These are phyloP conservation scores for Citrus cavaleriei DNA, from an alignment of 345 rosid genomes.

Conservation along the genomic window DNA sequence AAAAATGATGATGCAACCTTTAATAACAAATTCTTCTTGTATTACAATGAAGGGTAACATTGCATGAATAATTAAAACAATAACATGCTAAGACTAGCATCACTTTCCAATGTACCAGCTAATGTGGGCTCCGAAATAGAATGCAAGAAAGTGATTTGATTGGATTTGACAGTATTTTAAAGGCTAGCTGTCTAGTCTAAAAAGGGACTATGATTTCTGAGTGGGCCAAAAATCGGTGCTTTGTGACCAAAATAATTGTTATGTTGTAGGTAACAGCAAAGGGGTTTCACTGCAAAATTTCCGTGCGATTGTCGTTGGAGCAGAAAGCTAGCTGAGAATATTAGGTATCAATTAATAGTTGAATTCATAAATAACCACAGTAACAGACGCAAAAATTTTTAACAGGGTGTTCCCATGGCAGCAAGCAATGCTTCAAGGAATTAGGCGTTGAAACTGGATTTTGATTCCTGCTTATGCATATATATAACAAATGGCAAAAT, in stretches of 20 bases:
- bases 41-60: neutral
- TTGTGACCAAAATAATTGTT: neutral
- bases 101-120: constrained; percentile 3
- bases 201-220: neutral
- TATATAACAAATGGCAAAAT: neutral
- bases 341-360: neutral
- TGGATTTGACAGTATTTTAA: constrained; percentile 10
- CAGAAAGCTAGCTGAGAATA: neutral
- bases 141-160: constrained; percentile 1
- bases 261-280: neutral
- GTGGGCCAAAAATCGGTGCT: neutral
- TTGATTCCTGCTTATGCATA: neutral
- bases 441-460: neutral
- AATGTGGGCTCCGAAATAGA: neutral
- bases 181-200: neutral
- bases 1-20: neutral
- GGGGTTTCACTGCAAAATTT: neutral
- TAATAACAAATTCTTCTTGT: neutral
- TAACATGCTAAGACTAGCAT: neutral
- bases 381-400: neutral
- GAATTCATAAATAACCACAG: neutral
- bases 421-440: constrained; percentile 9
- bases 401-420: neutral
- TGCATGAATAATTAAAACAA: neutral
- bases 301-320: constrained; percentile 6